Conservation (phyloP, 176 grass and related monocot species). For the Triticum dicoccoides region DNA sequence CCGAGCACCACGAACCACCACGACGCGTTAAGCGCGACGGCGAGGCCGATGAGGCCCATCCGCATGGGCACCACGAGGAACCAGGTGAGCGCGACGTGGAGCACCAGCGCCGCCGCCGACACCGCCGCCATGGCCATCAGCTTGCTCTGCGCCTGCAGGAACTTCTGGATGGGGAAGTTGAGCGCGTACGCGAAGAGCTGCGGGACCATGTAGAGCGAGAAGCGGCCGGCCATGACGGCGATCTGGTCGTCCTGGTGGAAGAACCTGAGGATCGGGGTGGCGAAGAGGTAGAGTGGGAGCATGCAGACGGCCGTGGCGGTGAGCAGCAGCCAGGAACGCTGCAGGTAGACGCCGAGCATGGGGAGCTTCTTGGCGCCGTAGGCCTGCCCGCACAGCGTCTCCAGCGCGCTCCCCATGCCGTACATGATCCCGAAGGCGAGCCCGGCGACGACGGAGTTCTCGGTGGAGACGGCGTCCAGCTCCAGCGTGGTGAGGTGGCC, state of each 20-base stretch:
- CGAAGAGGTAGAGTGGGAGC: constrained; percentile 61
- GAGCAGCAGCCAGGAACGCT: constrained; percentile 59
- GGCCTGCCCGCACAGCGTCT: constrained; percentile 64
- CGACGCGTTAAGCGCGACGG: constrained; percentile 64
- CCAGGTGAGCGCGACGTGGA: constrained; percentile 71
- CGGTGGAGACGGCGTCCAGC: constrained; percentile 85
- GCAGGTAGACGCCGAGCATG: constrained; percentile 66
- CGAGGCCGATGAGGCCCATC: constrained; percentile 64
- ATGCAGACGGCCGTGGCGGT: constrained; percentile 30
- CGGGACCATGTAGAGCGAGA: constrained; percentile 70
- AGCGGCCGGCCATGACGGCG: constrained; percentile 29
- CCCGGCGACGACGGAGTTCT: constrained; percentile 80
- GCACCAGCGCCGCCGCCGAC: constrained; percentile 26
- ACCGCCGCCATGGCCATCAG: constrained; percentile 69
- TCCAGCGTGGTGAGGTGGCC: constrained; percentile 88
- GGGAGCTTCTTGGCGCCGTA: constrained; percentile 47
- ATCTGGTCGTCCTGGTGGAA: constrained; percentile 63
- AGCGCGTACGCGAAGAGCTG: constrained; percentile 63
- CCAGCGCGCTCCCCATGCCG: constrained; percentile 70
- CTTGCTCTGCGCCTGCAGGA: constrained; percentile 70
- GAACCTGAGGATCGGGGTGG: constrained; percentile 40
- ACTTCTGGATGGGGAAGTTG: constrained; percentile 85
- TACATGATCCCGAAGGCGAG: constrained; percentile 74
- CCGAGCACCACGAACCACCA: constrained; percentile 76
- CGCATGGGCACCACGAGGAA: constrained; percentile 43